Base-by-base conservation (phyloP, 768 basidiomycete genomes). In the Boletus tomentosulus region DNA sequence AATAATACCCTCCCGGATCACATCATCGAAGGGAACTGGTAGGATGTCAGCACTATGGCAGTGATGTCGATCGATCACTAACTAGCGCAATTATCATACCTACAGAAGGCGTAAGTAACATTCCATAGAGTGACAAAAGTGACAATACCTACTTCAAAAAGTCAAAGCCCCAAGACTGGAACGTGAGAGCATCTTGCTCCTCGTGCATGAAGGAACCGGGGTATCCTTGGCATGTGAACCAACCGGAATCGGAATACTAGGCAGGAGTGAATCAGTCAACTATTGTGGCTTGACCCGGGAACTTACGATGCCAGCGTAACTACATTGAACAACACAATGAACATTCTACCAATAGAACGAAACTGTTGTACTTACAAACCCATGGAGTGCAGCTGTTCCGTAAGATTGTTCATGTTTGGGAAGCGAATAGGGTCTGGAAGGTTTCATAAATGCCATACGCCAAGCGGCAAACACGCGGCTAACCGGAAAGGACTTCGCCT, bases 211-310 rank as follows among this genome's bases (percentile, higher is more conserved):
- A 86, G 4, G 84, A 85, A 37, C 84, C 84, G 2, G 84, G 83
- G 60, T 80, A 85, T 13, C 76, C 60, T 27, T 74, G 72, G 57
- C 84, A 86, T 6, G 84, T 86, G 59, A 78, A 82, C 84, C 83
- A 85, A 15, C 84, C 84, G 0, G 84, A 81, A 65, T 85, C 83
- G 54, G 82, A 80, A 55, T 86, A 86, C 84, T 84, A 28, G 10
- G 39, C 7, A 13, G 28, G 47, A 33, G 48, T 33, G 6, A 39
- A 35, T 45, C 16, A 38, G 35, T 35, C 31, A 27, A 10, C 22
- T 13, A 33, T 43, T 27, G 0, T 39, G 13, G 37, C 15, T 46
- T 19, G 31, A 31, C 33, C 22, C 1, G 15, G 37, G 15, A 27
- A 66, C 78, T 59, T 59, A 85, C 83, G 41, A 85, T 84, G 8